phyloP scores from a whole-genome alignment of 2,329 filamentous ascomycete genomes.

The Xylaria sp. region DNA sequence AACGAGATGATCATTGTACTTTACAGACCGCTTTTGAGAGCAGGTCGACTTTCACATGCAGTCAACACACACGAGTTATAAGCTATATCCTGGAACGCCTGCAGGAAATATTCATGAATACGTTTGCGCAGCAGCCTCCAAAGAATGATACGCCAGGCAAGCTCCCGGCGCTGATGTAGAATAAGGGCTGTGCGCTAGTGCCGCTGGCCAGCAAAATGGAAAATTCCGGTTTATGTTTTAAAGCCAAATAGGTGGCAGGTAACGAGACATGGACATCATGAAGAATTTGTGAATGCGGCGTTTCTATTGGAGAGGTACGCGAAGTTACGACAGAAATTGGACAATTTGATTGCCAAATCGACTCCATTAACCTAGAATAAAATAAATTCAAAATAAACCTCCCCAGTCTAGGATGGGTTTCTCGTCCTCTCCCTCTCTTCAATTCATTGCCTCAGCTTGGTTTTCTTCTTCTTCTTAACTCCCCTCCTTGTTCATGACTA shows the following conservation, averaged over 20 bases:
- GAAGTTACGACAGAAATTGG: background rate
- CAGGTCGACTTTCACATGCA: background rate
- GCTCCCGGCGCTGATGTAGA: background rate
- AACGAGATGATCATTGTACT: background rate
- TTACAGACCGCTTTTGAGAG: background rate
- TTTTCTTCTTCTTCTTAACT: background rate
- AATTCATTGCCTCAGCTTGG: background rate
- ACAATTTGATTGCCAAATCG: background rate
- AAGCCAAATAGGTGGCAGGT: slow-evolving; percentile 4
- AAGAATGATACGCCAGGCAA: background rate
- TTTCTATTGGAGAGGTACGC: background rate
- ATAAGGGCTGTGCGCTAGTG: background rate
- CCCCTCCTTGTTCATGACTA: background rate
- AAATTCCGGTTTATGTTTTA: background rate
- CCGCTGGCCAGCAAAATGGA: background rate
- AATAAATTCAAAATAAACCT: background rate
- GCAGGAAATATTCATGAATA: background rate
- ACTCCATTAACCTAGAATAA: background rate
- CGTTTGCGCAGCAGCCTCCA: background rate
- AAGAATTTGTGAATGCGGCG: background rate
- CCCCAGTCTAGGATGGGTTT: no score
- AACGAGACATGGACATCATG: slow-evolving; percentile 17
- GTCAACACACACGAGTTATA: background rate
- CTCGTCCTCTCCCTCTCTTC: background rate
- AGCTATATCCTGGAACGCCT: background rate